A percentile compares a stretch with the other conserved stretches of the same genome.
These are phyloP conservation scores for Fusarium ramigenum DNA, from an alignment of 2,329 filamentous ascomycete genomes.

Conservation along the genomic window DNA sequence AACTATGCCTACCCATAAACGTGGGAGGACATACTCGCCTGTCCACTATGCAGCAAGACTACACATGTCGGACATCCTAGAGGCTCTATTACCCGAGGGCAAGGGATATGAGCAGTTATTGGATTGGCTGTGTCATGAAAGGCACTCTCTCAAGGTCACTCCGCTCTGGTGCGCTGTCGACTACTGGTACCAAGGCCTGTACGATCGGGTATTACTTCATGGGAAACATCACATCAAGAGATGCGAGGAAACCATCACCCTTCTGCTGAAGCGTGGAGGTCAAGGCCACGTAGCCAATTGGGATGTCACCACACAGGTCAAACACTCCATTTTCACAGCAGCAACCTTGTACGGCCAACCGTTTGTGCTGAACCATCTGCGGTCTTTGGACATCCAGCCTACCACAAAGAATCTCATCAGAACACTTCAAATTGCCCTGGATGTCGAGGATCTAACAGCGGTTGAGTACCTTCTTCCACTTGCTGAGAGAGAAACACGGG, in stretches of 20 bases:
- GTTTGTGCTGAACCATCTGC: neutral
- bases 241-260: neutral
- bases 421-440: neutral
- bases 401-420: neutral
- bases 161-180: neutral
- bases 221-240: neutral
- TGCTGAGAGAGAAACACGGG: neutral
- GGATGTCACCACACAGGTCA: neutral
- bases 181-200: neutral
- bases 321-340: neutral
- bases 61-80: neutral
- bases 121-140: neutral
- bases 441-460: rapidly evolving
- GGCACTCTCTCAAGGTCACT: neutral
- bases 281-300: neutral
- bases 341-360: neutral
- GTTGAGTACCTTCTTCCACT: neutral
- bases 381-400: neutral
- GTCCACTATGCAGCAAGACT: neutral
- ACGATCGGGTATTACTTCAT: rapidly evolving
- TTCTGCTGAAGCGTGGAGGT: neutral
- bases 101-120: neutral
- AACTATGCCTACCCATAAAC: neutral
- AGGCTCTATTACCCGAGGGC: neutral
- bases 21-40: neutral